phyloP scores from a whole-genome alignment of 2,329 filamentous ascomycete genomes.

The Amesomyces nigricolor region DNA sequence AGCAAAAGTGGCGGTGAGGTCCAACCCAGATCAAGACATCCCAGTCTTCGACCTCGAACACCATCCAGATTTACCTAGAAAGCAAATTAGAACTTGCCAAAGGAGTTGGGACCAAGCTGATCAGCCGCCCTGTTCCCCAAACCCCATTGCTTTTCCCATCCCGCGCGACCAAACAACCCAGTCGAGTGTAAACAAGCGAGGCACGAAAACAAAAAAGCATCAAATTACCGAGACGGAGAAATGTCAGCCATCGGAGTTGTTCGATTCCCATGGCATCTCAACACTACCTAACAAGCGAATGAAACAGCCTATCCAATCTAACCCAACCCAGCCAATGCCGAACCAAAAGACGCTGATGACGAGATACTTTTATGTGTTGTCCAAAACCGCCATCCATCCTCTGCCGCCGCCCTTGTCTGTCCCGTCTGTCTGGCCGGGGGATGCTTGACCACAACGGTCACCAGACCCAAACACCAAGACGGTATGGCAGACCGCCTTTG shows the following conservation, averaged over 20 bases:
- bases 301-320: not conserved
- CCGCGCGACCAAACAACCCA: not conserved
- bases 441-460: not conserved
- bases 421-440: not conserved
- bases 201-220: too few species aligned
- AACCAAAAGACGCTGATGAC: not conserved
- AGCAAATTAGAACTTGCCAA: not conserved
- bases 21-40: not conserved
- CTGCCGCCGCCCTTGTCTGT: not conserved
- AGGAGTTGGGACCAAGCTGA: not conserved
- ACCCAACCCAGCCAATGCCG: conserved; percentile 3
- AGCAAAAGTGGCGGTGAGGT: conserved; percentile 2
- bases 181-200: not conserved
- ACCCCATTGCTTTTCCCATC: not conserved
- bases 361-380: conserved; percentile 3
- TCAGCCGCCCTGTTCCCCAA: conserved; percentile 1
- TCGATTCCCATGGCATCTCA: not conserved
- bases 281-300: too few species aligned
- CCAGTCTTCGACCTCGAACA: not conserved
- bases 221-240: not conserved
- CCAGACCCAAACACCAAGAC: not conserved
- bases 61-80: not conserved
- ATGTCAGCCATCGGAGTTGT: not conserved
- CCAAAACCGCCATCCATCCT: not conserved
- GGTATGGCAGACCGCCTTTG: conserved; percentile 5